A percentile compares a stretch with the other conserved stretches of the same genome.
These are phyloP conservation scores for Globisporangium irregulare DNA, from an alignment of 352 stramenopile species.

Conservation along the genomic window DNA sequence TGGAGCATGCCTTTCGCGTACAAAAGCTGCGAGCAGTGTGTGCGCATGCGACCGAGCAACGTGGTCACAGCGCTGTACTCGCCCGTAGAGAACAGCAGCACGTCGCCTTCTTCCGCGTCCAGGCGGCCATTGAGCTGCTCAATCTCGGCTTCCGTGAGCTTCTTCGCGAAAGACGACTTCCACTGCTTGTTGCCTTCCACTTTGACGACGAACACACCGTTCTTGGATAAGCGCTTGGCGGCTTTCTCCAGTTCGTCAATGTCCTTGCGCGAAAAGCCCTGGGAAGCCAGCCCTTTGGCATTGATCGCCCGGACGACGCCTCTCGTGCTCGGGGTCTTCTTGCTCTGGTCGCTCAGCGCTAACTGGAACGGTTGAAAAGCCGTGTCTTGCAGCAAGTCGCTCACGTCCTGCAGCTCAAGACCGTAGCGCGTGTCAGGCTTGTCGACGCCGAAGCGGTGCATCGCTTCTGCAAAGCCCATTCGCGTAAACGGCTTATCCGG, in stretches of 20 bases:
- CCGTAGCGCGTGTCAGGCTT: constrained; percentile 84
- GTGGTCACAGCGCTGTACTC: constrained; percentile 53
- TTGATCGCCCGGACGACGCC: constrained; percentile 70
- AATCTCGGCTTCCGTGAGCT: constrained; percentile 45
- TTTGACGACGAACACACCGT: constrained; percentile 59
- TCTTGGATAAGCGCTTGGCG: constrained; percentile 44
- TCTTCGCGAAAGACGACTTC: constrained; percentile 72
- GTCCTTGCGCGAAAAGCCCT: constrained; percentile 74
- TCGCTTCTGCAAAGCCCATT: constrained; percentile 74
- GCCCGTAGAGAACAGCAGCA: constrained; percentile 63
- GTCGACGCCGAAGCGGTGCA: constrained; percentile 82
- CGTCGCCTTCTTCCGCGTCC: constrained; percentile 56
- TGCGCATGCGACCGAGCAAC: constrained; percentile 67
- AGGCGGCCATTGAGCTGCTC: constrained; percentile 44
- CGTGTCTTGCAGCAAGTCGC: constrained; percentile 32
- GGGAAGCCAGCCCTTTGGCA: constrained; percentile 44
- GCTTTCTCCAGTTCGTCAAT: constrained; percentile 55
- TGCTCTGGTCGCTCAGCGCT: constrained; percentile 18
- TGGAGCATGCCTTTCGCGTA: constrained; percentile 58
- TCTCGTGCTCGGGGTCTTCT: constrained; percentile 26
- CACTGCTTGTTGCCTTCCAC: constrained; percentile 53
- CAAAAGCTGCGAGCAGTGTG: constrained; percentile 55
- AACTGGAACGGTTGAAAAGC: constrained; percentile 49
- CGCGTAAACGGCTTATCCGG: constrained; percentile 40
- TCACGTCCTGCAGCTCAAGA: constrained; percentile 63